These are phyloP conservation scores for Reutealis trisperma DNA, from an alignment of 345 rosid species.

Conservation along the genomic window DNA sequence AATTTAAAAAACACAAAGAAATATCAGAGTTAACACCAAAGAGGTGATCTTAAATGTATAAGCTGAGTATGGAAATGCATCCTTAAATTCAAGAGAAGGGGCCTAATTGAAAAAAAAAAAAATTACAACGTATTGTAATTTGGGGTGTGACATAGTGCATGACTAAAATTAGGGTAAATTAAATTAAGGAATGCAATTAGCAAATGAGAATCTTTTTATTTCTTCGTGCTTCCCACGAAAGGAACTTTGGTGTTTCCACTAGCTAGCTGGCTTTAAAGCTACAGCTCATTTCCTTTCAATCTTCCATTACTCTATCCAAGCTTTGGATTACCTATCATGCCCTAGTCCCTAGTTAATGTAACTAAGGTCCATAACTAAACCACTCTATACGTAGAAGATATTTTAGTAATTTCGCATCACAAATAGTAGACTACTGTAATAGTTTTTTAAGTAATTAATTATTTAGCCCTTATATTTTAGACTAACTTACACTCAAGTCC, in stretches of 20 bases:
- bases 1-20: no score
- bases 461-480: no score
- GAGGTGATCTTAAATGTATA: no score
- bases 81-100: no score
- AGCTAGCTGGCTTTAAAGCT: neutral
- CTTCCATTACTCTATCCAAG: neutral
- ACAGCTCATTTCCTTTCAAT: constrained; percentile 5
- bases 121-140: no score
- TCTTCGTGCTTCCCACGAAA: constrained; percentile 19
- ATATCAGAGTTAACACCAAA: no score
- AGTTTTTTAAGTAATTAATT: no score
- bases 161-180: neutral
- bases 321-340: neutral
- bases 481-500: no score
- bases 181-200: neutral
- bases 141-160: no score
- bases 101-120: no score
- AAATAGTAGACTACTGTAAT: no score
- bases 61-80: no score
- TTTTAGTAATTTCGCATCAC: neutral
- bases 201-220: neutral
- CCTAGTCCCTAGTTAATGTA: neutral
- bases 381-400: neutral
- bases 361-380: neutral
- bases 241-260: constrained; percentile 24